Percentiles rank a stretch among this genome's conserved stretches.
Conservation (phyloP, 768 basidiomycete species). For the Suillus subalutaceus region DNA sequence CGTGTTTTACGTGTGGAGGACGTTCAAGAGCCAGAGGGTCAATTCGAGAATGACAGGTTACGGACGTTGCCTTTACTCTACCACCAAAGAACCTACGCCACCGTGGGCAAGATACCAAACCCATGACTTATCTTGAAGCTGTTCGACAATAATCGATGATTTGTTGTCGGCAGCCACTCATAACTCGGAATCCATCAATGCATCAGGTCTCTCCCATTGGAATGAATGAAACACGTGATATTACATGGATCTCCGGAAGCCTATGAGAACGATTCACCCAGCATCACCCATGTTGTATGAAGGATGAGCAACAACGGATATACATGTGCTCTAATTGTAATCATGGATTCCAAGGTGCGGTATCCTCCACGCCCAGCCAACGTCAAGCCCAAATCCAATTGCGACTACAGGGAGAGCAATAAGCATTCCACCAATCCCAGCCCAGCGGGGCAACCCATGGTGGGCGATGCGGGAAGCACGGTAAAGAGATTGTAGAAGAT, state of each 20-base stretch:
- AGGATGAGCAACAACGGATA: neutral
- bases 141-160: neutral
- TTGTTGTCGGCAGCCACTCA: neutral
- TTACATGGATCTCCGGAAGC: neutral
- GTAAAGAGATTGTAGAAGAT: slow-evolving; percentile 48
- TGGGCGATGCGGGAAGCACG: slow-evolving; percentile 42
- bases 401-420: neutral
- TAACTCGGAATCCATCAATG: neutral
- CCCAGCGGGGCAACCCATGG: neutral
- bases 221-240: neutral
- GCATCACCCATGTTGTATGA: neutral
- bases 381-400: neutral
- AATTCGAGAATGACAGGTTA: slow-evolving; percentile 18
- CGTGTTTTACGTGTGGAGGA: slow-evolving; percentile 68
- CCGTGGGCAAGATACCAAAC: slow-evolving; percentile 37
- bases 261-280: neutral
- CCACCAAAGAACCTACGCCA: slow-evolving; percentile 62
- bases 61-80: slow-evolving; percentile 63
- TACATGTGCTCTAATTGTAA: neutral
- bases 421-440: neutral
- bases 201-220: neutral
- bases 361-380: neutral
- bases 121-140: slow-evolving; percentile 3
- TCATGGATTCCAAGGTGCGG: neutral
- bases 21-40: slow-evolving; percentile 29